phyloP scores from a whole-genome alignment of 495 filamentous ascomycete genomes.

The Extremus antarcticus region DNA sequence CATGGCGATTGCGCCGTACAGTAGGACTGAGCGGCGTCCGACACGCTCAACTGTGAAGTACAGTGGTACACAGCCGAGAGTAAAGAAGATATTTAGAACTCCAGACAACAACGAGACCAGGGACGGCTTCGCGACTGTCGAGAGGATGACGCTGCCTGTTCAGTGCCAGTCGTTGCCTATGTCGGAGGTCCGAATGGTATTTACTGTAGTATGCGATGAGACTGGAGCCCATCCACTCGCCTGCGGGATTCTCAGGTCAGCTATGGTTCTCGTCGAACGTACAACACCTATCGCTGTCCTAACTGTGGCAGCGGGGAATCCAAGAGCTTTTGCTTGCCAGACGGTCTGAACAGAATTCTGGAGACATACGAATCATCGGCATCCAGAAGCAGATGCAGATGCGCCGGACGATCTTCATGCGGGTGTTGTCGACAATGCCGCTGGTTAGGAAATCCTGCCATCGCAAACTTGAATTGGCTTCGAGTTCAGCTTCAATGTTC shows the following conservation, averaged over 20 bases:
- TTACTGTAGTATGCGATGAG: constrained; percentile 24
- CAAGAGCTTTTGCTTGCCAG: too few relatives aligned
- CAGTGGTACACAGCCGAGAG: constrained; percentile 21
- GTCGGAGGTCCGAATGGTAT: not conserved
- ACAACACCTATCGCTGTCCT: too few relatives aligned
- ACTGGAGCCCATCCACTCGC: constrained; percentile 21
- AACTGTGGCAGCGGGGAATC: too few relatives aligned
- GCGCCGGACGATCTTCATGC: constrained; percentile 19
- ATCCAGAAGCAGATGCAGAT: constrained; percentile 22
- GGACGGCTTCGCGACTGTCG: constrained; percentile 13
- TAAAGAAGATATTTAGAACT: constrained; percentile 22
- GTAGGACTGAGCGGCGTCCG: constrained; percentile 17
- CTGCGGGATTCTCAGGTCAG: not conserved
- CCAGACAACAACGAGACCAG: constrained; percentile 19
- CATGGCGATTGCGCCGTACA: constrained; percentile 21
- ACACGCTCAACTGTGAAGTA: constrained; percentile 22
- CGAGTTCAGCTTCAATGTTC: constrained; percentile 18
- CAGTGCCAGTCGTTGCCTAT: not conserved
- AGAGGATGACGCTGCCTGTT: constrained; percentile 17
- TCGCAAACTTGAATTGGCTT: constrained; percentile 17
- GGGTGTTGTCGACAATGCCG: constrained; percentile 17
- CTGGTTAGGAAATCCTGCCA: constrained; percentile 21
- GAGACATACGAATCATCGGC: constrained; percentile 13
- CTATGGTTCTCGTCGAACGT: too few relatives aligned
- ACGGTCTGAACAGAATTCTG: too few relatives aligned